Evolutionary conservation across 805 yeast species (phyloP).

Genomic region (Saccharomycopsis javanensis): DNA sequence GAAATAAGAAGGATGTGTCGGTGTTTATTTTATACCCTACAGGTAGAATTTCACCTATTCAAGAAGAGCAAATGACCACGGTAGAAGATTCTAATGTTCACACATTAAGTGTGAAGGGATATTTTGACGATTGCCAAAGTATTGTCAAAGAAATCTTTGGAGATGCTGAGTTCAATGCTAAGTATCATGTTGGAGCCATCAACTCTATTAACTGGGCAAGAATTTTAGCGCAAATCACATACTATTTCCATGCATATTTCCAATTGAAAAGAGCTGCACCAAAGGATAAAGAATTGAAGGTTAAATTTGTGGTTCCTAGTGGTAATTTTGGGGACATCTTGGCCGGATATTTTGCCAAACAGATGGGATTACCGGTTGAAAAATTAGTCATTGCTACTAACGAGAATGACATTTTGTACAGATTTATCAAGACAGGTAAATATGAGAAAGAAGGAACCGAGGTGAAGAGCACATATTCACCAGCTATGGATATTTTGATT

Average conservation of each 20-base stretch:
- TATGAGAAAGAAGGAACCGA: slow-evolving; percentile 62
- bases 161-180: slow-evolving; percentile 76
- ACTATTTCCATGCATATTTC: slow-evolving; percentile 90
- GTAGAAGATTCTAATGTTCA: slow-evolving; percentile 89
- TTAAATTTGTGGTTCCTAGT: slow-evolving; percentile 88
- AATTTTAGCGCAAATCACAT: slow-evolving; percentile 94
- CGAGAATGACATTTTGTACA: slow-evolving; percentile 87
- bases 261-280: slow-evolving; percentile 39
- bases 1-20: slow-evolving; percentile 96
- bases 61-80: slow-evolving; percentile 98
- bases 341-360: slow-evolving; percentile 90
- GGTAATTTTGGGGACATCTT: slow-evolving; percentile 98
- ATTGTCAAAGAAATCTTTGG: slow-evolving; percentile 89
- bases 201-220: slow-evolving; percentile 99
- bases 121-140: slow-evolving; percentile 97
- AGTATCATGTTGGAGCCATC: slow-evolving; percentile 93
- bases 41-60: slow-evolving; percentile 94
- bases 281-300: slow-evolving; percentile 31
- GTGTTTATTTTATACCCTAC: slow-evolving; percentile 95
- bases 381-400: slow-evolving; percentile 89
- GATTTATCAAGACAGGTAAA: slow-evolving; percentile 80
- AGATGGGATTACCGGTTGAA: slow-evolving; percentile 91
- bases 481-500: slow-evolving; percentile 97
- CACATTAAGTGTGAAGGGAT: slow-evolving; percentile 89
- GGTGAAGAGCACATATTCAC: slow-evolving; percentile 85